Conservation (phyloP, 345 rosid species). For the Salix suchowensis region DNA sequence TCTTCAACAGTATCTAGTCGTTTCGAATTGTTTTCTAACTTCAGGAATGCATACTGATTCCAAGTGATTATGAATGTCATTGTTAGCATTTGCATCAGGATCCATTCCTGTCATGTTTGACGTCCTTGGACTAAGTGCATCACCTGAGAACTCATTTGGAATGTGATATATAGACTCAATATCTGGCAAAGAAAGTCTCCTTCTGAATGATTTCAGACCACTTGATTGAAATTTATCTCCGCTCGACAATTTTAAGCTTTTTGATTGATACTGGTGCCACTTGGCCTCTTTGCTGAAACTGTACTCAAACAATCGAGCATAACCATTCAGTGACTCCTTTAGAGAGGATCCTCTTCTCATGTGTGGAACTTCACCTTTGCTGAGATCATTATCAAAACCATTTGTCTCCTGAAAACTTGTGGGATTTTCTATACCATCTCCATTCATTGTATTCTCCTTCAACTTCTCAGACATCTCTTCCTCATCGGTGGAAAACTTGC, state of each 20-base stretch:
- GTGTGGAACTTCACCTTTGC: neutral
- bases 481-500: constrained; percentile 2
- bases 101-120: constrained; percentile 13
- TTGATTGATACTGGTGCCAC: constrained; percentile 37
- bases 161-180: constrained; percentile 56
- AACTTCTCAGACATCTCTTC: constrained; percentile 14
- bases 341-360: constrained; percentile 44
- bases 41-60: constrained; percentile 9
- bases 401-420: constrained; percentile 5
- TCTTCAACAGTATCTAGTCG: constrained; percentile 25
- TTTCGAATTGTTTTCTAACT: constrained; percentile 20
- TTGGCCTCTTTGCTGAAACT: constrained; percentile 32
- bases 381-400: constrained; percentile 18
- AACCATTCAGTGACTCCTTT: constrained; percentile 48
- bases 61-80: neutral
- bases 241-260: constrained; percentile 52
- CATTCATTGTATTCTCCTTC: neutral
- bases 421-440: constrained; percentile 19
- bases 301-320: constrained; percentile 49
- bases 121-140: constrained; percentile 20
- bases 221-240: constrained; percentile 38
- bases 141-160: constrained; percentile 39
- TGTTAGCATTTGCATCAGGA: neutral
- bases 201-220: constrained; percentile 47
- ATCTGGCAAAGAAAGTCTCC: constrained; percentile 77